phyloP scores from a whole-genome alignment of 163 green algal genomes.

The Coccomyxa subellipsoidea region DNA sequence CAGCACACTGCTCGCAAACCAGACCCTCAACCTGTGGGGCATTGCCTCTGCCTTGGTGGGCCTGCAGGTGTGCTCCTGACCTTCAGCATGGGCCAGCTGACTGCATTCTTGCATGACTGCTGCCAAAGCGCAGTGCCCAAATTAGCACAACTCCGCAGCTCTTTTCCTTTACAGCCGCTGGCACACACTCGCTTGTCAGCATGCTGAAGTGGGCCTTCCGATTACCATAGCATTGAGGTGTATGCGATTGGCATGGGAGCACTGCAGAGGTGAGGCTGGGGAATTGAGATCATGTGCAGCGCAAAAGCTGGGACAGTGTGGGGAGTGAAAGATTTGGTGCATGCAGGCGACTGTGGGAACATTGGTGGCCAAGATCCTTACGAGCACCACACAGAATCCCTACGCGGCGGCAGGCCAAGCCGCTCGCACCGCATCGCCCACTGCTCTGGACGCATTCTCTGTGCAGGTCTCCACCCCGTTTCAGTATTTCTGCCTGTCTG shows the following conservation, averaged over 20 bases:
- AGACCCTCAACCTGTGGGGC: conserved; percentile 52
- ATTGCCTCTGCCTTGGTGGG: conserved; percentile 49
- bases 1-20: conserved; percentile 32
- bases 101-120: background rate
- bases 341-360: conserved; percentile 45
- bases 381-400: conserved; percentile 36
- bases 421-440: conserved; percentile 24
- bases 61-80: conserved; percentile 35
- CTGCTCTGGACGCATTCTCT: conserved; percentile 61
- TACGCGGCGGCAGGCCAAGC: conserved; percentile 27
- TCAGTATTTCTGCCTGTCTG: background rate
- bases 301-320: background rate
- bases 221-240: too few relatives aligned
- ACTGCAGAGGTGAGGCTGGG: background rate
- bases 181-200: too few relatives aligned
- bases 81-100: too few relatives aligned
- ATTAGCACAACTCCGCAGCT: too few relatives aligned
- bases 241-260: too few relatives aligned
- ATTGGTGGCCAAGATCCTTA: conserved; percentile 61
- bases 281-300: background rate
- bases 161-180: too few relatives aligned
- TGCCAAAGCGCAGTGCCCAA: background rate
- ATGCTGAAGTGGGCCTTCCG: too few relatives aligned
- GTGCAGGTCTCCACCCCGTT: conserved; percentile 41
- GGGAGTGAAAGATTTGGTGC: background rate